Conservation (phyloP, 2,329 filamentous ascomycete genomes). For the Septoria petroselini region DNA sequence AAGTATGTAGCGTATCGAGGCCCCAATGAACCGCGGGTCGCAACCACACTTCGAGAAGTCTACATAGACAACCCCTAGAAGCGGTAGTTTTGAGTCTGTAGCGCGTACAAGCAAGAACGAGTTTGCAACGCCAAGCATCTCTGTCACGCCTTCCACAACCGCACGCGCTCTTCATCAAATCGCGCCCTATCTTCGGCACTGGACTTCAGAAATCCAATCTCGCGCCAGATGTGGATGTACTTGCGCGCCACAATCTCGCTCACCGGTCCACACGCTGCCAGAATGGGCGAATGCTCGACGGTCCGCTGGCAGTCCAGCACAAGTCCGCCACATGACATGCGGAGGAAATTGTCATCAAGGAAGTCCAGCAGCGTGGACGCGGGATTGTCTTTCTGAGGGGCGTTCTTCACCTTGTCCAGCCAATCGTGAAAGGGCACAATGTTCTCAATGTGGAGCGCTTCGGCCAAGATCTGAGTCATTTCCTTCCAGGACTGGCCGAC, state of each 20-base stretch:
- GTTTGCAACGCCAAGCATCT: too few relatives aligned
- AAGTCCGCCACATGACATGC: conserved; percentile 49
- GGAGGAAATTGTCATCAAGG: conserved; percentile 37
- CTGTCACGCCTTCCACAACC: too few relatives aligned
- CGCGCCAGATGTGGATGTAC: too few relatives aligned
- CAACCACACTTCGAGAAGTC: too few relatives aligned
- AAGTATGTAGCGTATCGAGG: too few relatives aligned
- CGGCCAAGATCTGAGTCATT: conserved; percentile 39
- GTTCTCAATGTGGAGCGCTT: conserved; percentile 36
- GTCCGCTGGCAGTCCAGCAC: conserved; percentile 41
- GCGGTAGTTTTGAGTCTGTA: too few relatives aligned
- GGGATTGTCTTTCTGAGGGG: conserved; percentile 32
- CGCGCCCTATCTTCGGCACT: background rate
- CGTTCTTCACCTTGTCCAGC: conserved; percentile 39
- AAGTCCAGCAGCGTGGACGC: conserved; percentile 38
- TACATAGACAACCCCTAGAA: too few relatives aligned
- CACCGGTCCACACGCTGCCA: too few relatives aligned
- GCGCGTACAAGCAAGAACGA: too few relatives aligned
- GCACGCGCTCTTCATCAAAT: too few relatives aligned
- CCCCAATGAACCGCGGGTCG: too few relatives aligned
- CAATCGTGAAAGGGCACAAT: conserved; percentile 44
- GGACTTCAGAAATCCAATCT: background rate
- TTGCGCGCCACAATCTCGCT: too few relatives aligned
- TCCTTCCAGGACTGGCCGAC: conserved; percentile 43
- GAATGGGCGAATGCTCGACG: conserved; percentile 17